phyloP scores from a whole-genome alignment of 108 stramenopile species.

The Chaetoceros tenuissimus region DNA sequence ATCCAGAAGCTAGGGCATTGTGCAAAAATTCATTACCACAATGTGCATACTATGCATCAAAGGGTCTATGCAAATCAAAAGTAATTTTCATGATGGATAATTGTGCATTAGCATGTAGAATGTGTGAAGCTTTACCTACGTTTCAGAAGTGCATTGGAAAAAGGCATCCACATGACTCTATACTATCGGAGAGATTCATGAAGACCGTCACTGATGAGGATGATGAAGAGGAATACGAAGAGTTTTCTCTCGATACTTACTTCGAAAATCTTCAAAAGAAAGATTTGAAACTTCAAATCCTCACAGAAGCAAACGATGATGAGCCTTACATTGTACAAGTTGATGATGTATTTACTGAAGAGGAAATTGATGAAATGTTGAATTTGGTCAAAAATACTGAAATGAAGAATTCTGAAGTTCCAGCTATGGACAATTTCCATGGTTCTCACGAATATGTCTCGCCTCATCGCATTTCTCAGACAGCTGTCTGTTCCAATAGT shows the following conservation, averaged over 20 bases:
- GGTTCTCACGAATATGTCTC: not conserved
- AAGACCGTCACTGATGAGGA: not conserved
- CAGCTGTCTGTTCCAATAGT: conserved; percentile 1
- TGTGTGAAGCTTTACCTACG: conserved; percentile 18
- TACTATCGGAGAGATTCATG: not conserved
- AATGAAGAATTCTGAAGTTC: not conserved
- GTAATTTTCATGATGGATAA: conserved; percentile 32
- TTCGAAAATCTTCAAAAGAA: conserved; percentile 10
- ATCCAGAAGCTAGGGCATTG: not conserved
- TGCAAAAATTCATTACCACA: not conserved
- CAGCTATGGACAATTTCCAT: not conserved
- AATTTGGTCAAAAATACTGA: conserved; percentile 10
- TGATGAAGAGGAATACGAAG: not conserved
- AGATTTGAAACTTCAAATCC: conserved; percentile 1
- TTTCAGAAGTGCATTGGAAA: conserved; percentile 24
- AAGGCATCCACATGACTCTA: conserved; percentile 13
- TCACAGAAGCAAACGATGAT: conserved; percentile 1
- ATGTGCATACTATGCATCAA: conserved; percentile 2
- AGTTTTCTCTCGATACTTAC: conserved; percentile 4
- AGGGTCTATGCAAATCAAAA: conserved; percentile 6
- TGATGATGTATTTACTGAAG: conserved; percentile 19
- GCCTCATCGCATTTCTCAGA: conserved; percentile 1
- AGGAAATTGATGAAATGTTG: conserved; percentile 15
- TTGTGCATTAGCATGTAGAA: conserved; percentile 34
- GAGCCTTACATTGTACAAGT: conserved; percentile 25